Evolutionary conservation across 352 stramenopile genomes (phyloP), one percentile per base, ranked within the genome.

Genomic region (Phytophthora litchii): DNA sequence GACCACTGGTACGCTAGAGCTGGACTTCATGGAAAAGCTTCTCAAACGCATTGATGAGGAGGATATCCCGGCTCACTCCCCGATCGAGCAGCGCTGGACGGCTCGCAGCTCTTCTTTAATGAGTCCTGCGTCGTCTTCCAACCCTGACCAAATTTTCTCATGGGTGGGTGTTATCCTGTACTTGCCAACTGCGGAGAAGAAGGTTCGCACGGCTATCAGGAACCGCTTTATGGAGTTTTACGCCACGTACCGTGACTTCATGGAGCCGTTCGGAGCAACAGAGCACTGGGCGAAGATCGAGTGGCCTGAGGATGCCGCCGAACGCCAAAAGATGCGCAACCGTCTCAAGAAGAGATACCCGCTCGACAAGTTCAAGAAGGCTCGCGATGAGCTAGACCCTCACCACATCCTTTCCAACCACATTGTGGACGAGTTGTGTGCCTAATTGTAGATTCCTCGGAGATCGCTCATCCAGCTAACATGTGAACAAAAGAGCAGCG

Each of bases 121-220:
- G 81, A 98, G 91, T 40, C 97, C 97, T 12, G 96, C 95, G 9
- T 87, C 80, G 67, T 80, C 88, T 21, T 62, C 63, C n/a, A 87
- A 93, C 43, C 56, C 73, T 0, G 51, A 70, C 10, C 81, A 91
- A 53, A 50, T 97, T 11, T 96, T 96, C 59, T 98, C 84, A 25
- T 99, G 97, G 97, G 96, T 99, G 25, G 97, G 97, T 50, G 92
- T 99, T 41, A 99, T 99, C 44, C 85, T 99, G 74, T 99, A 98
- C 70, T 73, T 99, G 17, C 71, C 82, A 38, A 85, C 95, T 42
- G 74, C 89, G 13, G 74, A 93, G 32, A 70, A 71, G 29, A 64
- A 69, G 34, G 59, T 66, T 29, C 80, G 81, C 16, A 31, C 60
- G 20, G 83, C 88, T 3, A 98, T 99, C 47, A 97, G 88, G 23